Evolutionary conservation across 139 green algal species (phyloP).

Genomic region (Tetraselmis striata): DNA sequence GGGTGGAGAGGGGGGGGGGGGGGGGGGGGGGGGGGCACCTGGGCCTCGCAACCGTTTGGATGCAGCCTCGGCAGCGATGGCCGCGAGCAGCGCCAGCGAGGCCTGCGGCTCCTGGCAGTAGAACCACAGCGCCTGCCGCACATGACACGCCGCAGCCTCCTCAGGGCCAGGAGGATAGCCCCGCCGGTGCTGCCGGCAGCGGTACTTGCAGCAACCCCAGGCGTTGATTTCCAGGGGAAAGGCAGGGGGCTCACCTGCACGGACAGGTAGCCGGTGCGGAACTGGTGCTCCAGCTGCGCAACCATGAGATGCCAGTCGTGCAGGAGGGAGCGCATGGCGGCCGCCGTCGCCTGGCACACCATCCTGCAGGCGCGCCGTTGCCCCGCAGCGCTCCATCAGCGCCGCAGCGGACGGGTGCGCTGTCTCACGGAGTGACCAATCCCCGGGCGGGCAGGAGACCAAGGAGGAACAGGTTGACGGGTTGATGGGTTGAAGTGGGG

Average conservation of each 20-base stretch:
- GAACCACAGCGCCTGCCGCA: slow-evolving; percentile 55
- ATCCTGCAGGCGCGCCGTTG: slow-evolving; percentile 24
- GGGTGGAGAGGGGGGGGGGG: background rate
- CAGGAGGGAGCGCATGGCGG: slow-evolving; percentile 57
- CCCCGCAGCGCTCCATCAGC: no score
- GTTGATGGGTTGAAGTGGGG: no score
- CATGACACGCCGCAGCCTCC: background rate
- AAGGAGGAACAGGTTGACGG: no score
- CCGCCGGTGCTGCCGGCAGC: no score
- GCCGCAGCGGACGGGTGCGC: no score
- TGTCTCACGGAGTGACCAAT: no score
- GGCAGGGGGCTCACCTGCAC: slow-evolving; percentile 33
- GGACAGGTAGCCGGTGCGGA: slow-evolving; percentile 48
- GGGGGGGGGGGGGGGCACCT: background rate
- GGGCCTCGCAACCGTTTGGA: slow-evolving; percentile 6
- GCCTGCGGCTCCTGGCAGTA: slow-evolving; percentile 60
- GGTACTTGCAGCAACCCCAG: no score
- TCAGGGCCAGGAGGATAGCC: no score
- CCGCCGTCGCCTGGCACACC: slow-evolving; percentile 71
- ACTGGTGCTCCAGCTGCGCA: slow-evolving; percentile 81
- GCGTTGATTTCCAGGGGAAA: no score
- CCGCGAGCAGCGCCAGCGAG: slow-evolving; percentile 61
- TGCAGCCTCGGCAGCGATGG: slow-evolving; percentile 45
- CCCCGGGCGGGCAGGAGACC: no score
- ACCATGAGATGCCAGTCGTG: slow-evolving; percentile 74